Conservation (phyloP, 1,284 basidiomycete species). For the Ustilago nuda region DNA sequence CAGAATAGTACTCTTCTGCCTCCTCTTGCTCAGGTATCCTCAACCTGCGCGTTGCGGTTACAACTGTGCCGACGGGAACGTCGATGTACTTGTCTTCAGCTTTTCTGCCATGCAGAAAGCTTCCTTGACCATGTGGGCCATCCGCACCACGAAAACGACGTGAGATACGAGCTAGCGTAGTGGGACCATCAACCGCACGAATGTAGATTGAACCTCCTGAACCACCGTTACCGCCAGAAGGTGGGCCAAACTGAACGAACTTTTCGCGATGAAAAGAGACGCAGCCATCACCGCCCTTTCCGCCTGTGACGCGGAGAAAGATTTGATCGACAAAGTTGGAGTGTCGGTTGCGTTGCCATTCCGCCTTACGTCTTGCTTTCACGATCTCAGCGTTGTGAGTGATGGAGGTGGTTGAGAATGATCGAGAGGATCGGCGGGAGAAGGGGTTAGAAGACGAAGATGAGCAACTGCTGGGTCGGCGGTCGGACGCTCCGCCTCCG, state of each 20-base stretch:
- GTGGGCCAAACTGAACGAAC: conserved; percentile 66
- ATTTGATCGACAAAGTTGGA: conserved; percentile 65
- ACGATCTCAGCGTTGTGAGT: conserved; percentile 7
- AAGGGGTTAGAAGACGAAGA: neutral
- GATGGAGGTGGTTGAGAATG: conserved; percentile 23
- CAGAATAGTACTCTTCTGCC: conserved; percentile 53
- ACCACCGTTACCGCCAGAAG: conserved; percentile 67
- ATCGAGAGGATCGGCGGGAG: neutral
- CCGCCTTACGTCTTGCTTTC: conserved; percentile 54
- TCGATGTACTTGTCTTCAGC: conserved; percentile 58
- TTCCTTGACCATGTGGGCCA: conserved; percentile 64
- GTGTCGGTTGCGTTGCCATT: conserved; percentile 56
- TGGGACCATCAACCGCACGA: conserved; percentile 52
- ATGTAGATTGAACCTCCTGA: conserved; percentile 64
- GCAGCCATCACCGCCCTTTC: conserved; percentile 68
- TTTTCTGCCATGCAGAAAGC: conserved; percentile 58
- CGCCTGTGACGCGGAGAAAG: conserved; percentile 52
- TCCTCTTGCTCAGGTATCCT: conserved; percentile 48
- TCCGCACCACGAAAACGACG: conserved; percentile 53
- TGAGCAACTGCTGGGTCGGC: neutral
- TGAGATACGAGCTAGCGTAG: conserved; percentile 59
- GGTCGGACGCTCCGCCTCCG: neutral
- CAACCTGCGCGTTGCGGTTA: conserved; percentile 47
- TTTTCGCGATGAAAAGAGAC: conserved; percentile 68
- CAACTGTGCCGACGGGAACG: conserved; percentile 68